Evolutionary conservation across 257 asterid species (phyloP).

Genomic region (Scutellaria barbata): DNA sequence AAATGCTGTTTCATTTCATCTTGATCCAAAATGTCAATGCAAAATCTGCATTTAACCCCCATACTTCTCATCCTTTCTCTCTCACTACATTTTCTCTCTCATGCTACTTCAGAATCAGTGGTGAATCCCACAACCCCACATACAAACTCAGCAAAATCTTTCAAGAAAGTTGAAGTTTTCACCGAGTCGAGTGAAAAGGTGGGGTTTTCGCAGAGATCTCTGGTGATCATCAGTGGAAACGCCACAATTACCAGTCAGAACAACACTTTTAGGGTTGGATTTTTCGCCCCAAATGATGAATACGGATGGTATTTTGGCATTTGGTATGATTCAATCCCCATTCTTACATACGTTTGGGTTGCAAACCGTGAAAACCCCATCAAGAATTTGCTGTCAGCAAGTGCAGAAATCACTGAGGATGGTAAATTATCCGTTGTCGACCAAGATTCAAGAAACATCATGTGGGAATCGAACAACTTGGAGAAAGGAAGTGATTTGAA

Average conservation of each 20-base stretch:
- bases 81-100: conserved; percentile 32
- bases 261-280: conserved; percentile 60
- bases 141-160: conserved; percentile 27
- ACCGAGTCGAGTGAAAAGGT: conserved; percentile 29
- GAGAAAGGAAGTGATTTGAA: conserved; percentile 48
- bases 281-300: conserved; percentile 57
- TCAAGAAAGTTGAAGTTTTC: conserved; percentile 17
- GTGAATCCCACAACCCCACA: conserved; percentile 32
- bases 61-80: conserved; percentile 29
- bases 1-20: conserved; percentile 37
- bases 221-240: conserved; percentile 55
- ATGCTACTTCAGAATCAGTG: conserved; percentile 34
- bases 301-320: conserved; percentile 72
- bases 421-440: conserved; percentile 58
- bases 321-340: conserved; percentile 72
- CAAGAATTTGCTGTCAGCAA: conserved; percentile 47
- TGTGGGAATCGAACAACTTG: conserved; percentile 60
- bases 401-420: conserved; percentile 48
- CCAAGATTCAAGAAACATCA: conserved; percentile 40
- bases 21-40: conserved; percentile 41
- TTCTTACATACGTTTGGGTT: conserved; percentile 75
- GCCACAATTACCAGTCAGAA: conserved; percentile 53
- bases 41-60: conserved; percentile 27
- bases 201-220: conserved; percentile 41
- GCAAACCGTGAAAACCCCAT: conserved; percentile 74